Percentiles rank a stretch among this genome's conserved stretches.
Evolutionary conservation across 1,139 yeast species (phyloP).

Genomic region (Suzukiozyma palmioleophila): DNA sequence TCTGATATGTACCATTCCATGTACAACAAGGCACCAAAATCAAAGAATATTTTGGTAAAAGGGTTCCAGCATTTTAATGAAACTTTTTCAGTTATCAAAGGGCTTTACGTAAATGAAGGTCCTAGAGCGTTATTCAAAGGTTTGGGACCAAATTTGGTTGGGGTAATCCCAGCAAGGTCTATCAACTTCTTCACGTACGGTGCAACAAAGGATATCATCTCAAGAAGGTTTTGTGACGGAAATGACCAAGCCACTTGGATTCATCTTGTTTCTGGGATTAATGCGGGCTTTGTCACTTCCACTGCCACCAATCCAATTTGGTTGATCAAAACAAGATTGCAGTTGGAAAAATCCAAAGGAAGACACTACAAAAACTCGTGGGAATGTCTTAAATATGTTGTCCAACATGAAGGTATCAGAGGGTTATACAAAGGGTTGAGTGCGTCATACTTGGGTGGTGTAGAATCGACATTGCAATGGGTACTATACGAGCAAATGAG

Average conservation of each 20-base stretch:
- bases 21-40: constrained; percentile 39
- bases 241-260: constrained; percentile 80
- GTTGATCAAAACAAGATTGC: constrained; percentile 92
- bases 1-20: constrained; percentile 63
- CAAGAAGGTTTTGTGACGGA: constrained; percentile 63
- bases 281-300: constrained; percentile 92
- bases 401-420: constrained; percentile 69
- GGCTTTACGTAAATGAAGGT: constrained; percentile 76
- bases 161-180: constrained; percentile 98
- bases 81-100: constrained; percentile 67
- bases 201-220: constrained; percentile 71
- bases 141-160: constrained; percentile 91
- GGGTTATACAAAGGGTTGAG: constrained; percentile 87
- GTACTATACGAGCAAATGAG: constrained; percentile 95
- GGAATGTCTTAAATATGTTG: constrained; percentile 74
- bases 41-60: constrained; percentile 35
- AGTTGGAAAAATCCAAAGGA: constrained; percentile 68
- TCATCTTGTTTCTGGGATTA: constrained; percentile 83
- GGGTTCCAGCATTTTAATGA: constrained; percentile 74
- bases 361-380: constrained; percentile 75
- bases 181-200: constrained; percentile 97
- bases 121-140: constrained; percentile 86
- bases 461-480: constrained; percentile 95
- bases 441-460: constrained; percentile 92
- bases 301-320: constrained; percentile 99